phyloP scores from a whole-genome alignment of 2,329 filamentous ascomycete genomes.

The Mariannaea sp. region DNA sequence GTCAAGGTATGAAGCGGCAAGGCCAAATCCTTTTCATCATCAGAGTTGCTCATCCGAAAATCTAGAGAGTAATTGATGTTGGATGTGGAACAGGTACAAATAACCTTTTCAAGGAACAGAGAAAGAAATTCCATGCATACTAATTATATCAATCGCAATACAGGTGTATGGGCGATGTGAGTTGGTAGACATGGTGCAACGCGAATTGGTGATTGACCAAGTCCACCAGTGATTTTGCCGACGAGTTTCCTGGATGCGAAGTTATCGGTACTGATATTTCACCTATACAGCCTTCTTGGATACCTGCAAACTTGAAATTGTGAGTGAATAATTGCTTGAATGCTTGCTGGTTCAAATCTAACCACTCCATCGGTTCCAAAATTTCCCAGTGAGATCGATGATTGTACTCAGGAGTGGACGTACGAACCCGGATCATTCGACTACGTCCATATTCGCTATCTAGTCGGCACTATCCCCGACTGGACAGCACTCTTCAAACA shows the following conservation, averaged over 20 bases:
- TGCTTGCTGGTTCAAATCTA: not conserved
- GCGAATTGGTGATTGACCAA: too few relatives aligned
- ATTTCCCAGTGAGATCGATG: constrained; percentile 57
- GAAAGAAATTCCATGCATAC: not conserved
- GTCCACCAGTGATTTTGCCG: constrained; percentile 54
- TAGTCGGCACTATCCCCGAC: constrained; percentile 21
- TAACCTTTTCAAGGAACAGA: not conserved
- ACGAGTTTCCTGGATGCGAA: constrained; percentile 49
- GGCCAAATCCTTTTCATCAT: too few relatives aligned
- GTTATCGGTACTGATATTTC: constrained; percentile 62
- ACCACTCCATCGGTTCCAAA: not conserved
- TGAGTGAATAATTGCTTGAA: not conserved
- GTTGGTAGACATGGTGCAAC: not conserved
- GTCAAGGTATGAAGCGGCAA: constrained; percentile 4
- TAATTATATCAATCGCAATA: not conserved
- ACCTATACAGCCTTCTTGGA: constrained; percentile 61
- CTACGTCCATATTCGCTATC: constrained; percentile 28
- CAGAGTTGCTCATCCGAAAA: not conserved
- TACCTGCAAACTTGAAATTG: constrained; percentile 22
- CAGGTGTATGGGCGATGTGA: constrained; percentile 23
- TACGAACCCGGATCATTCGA: constrained; percentile 14
- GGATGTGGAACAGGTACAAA: constrained; percentile 21
- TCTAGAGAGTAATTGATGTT: constrained; percentile 17
- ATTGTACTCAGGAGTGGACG: constrained; percentile 52
- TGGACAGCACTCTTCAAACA: constrained; percentile 22